These are phyloP conservation scores for Vitis hybrid DNA, from an alignment of 177 flowering plant species.

Conservation along the genomic window DNA sequence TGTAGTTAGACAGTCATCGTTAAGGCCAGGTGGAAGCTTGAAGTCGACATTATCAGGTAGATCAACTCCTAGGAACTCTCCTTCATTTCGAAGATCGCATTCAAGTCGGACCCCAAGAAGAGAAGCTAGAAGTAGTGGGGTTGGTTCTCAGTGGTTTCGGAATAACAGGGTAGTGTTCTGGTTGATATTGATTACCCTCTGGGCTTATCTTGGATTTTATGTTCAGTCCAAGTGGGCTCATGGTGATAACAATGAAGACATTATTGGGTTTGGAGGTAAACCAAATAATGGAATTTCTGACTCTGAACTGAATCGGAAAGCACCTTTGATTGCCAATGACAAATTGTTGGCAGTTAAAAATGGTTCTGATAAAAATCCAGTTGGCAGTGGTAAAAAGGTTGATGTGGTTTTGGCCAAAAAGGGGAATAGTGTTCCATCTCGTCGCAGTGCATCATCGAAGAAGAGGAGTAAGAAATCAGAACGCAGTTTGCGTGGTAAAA, in stretches of 20 bases:
- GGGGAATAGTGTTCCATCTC: conserved; percentile 30
- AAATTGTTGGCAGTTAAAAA: conserved; percentile 22
- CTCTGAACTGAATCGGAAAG: conserved; percentile 19
- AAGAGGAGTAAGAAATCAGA: conserved; percentile 43
- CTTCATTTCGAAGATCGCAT: conserved; percentile 29
- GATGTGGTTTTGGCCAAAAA: conserved; percentile 43
- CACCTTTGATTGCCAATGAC: conserved; percentile 29
- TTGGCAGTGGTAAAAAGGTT: conserved; percentile 16
- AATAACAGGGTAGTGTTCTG: conserved; percentile 68
- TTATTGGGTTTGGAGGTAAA: conserved; percentile 56
- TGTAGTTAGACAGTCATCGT: conserved; percentile 22
- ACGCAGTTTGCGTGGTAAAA: conserved; percentile 42
- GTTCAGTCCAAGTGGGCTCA: conserved; percentile 98
- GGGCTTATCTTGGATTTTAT: conserved; percentile 92
- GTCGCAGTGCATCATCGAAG: conserved; percentile 23
- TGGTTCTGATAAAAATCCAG: conserved; percentile 18
- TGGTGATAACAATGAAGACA: conserved; percentile 57
- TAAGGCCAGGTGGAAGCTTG: conserved; percentile 23
- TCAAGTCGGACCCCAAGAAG: conserved; percentile 42
- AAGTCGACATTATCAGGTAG: conserved; percentile 41
- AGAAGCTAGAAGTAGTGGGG: conserved; percentile 33
- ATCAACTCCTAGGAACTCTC: conserved; percentile 39
- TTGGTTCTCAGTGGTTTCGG: conserved; percentile 54
- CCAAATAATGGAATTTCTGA: conserved; percentile 13
- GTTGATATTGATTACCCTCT: conserved; percentile 86